These are phyloP conservation scores for Quercus parvula DNA, from an alignment of 306 rosid species.

Conservation along the genomic window DNA sequence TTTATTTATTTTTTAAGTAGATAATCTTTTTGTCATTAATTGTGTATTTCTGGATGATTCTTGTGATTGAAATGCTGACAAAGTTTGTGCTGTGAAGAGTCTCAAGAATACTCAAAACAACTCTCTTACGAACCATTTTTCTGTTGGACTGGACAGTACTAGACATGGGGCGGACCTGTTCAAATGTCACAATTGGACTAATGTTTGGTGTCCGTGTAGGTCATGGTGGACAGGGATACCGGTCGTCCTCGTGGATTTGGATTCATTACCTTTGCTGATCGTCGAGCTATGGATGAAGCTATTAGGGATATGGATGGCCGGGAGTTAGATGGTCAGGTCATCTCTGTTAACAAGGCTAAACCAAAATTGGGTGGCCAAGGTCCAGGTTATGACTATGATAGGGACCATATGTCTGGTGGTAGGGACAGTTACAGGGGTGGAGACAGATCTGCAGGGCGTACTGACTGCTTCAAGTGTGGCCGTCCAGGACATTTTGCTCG, in stretches of 20 bases:
- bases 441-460: conserved; percentile 22
- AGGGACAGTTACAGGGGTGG: conserved; percentile 6
- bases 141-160: background rate
- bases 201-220: conserved; percentile 19
- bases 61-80: background rate
- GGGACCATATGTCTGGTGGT: conserved; percentile 16
- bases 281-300: conserved; percentile 35
- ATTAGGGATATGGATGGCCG: conserved; percentile 40
- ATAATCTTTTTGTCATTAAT: background rate
- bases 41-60: background rate
- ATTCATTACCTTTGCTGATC: conserved; percentile 34
- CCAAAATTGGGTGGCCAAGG: conserved; percentile 30
- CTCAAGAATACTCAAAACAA: background rate
- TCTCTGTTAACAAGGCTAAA: conserved; percentile 40
- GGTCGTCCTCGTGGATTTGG: conserved; percentile 45
- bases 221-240: conserved; percentile 41
- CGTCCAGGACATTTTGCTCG: conserved; percentile 44
- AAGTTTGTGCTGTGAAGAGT: background rate
- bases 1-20: background rate
- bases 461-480: conserved; percentile 44
- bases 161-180: background rate
- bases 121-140: background rate
- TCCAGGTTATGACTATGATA: conserved; percentile 1
- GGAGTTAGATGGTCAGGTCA: conserved; percentile 31
- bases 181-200: background rate